Conservation (phyloP, 2,329 filamentous ascomycete genomes). For the Albifimbria verrucaria region DNA sequence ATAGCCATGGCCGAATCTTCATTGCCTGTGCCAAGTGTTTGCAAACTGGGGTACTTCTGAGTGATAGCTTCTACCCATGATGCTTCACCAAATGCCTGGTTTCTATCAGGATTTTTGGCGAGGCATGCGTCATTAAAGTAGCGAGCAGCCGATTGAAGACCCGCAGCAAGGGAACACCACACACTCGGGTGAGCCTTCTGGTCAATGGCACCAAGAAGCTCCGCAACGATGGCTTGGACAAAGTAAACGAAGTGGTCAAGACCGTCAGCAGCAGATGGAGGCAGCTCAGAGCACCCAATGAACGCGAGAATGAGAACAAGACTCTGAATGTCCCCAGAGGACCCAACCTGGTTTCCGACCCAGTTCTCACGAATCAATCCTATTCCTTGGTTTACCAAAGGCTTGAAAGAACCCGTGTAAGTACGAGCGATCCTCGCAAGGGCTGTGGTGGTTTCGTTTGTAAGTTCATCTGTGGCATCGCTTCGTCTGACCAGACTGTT, state of each 20-base stretch:
- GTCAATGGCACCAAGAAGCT: constrained; percentile 34
- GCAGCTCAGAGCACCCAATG: constrained; percentile 44
- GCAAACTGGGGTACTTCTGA: constrained; percentile 25
- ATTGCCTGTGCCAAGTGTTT: constrained; percentile 11
- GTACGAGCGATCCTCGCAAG: constrained; percentile 34
- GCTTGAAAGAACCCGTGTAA: constrained; percentile 31
- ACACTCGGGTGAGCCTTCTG: constrained; percentile 25
- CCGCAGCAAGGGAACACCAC: constrained; percentile 35
- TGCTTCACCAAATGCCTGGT: constrained; percentile 12
- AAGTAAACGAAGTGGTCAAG: constrained; percentile 40
- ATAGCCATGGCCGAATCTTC: constrained; percentile 1
- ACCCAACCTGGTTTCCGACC: constrained; percentile 13
- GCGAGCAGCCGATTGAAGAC: constrained; percentile 30
- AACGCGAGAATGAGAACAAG: constrained; percentile 44
- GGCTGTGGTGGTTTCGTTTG: constrained; percentile 38
- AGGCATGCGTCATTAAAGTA: constrained; percentile 40
- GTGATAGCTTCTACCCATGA: constrained; percentile 22
- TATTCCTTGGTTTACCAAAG: constrained; percentile 26
- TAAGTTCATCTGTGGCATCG: constrained; percentile 28
- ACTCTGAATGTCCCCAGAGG: constrained; percentile 25
- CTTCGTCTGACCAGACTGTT: constrained; percentile 17
- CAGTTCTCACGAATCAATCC: constrained; percentile 21
- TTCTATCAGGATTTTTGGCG: constrained; percentile 15
- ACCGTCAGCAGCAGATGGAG: constrained; percentile 18
- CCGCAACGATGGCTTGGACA: constrained; percentile 28